Evolutionary conservation across 1,139 yeast genomes (phyloP), one percentile per base, ranked within the genome.

Genomic region (Nakaseomyces glabratus): DNA sequence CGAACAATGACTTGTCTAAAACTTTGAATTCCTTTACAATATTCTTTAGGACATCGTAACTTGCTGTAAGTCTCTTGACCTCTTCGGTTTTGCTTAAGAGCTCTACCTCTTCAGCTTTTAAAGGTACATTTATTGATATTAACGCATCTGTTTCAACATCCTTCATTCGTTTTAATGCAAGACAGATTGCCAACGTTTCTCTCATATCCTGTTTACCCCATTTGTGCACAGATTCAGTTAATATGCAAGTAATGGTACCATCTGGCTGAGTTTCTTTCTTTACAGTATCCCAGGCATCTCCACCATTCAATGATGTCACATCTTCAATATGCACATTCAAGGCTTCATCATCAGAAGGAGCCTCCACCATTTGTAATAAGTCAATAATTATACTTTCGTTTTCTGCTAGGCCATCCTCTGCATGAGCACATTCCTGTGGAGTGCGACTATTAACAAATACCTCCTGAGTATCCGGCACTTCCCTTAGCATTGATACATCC

Each of bases 401-500:
- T 31, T 57, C 52, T 28, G 62, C 58, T 32, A 65, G 46, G 4
- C 57, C 42, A 37, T 63, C 58, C 35, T 60, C 60, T 38, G 63
- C 68, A 2, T 49, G 8, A 7, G 20, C 41, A 38, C 63, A 58
- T 34, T 59, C 60, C 36, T 63, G 68, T 3, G 50, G 45, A n/a
- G 46, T 31, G 12, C 57, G 43, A 30, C 46, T 44, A 34, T 57
- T 48, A 46, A 84, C 71, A 51, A 70, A 86, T 19, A 84, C 94
- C 54, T 86, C 96, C 52, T 86, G 95, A 2, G 82, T 76, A 50
- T 86, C 95, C 0, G 96, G 95, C 1, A 86, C 74, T 43, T 82
- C 82, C 39, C 96, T 65, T 35, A 85, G 57, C 28, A 62, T 55
- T 1, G 93, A 78, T 1, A 84, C 93, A 54, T 86, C 95, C 2